These are phyloP conservation scores for Epichloe uncinata DNA, from an alignment of 2,329 filamentous ascomycete species.

Conservation along the genomic window DNA sequence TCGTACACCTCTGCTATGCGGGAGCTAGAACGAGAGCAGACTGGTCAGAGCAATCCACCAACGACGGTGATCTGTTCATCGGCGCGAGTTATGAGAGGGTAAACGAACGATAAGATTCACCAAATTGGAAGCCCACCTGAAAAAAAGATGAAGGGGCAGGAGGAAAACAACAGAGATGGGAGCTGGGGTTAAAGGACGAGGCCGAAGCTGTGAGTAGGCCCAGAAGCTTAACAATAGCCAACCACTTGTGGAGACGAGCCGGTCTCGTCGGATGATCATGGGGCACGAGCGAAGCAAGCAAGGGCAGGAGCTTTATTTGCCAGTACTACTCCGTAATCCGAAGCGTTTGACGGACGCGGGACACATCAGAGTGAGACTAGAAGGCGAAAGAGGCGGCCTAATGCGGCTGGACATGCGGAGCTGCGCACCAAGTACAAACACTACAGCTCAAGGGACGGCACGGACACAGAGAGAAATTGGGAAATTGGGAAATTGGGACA, in stretches of 20 bases:
- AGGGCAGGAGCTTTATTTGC: background rate
- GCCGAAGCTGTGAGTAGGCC: background rate
- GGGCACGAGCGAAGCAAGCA: constrained; percentile 1
- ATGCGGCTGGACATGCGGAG: constrained; percentile 1
- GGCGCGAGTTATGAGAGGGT: background rate
- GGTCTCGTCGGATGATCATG: constrained; percentile 5
- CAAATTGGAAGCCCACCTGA: background rate
- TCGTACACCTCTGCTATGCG: background rate
- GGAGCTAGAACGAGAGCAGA: background rate
- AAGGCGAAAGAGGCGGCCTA: background rate
- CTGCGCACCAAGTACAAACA: constrained; percentile 3
- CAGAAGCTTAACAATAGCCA: constrained; percentile 2
- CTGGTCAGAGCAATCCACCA: background rate
- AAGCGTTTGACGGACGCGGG: background rate
- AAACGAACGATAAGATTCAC: background rate
- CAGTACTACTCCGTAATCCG: background rate
- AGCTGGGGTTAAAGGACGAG: background rate
- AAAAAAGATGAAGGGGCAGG: background rate
- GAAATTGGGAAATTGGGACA: background rate
- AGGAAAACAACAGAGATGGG: background rate
- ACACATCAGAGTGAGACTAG: background rate
- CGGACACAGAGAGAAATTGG: constrained; percentile 1
- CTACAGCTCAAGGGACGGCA: constrained; percentile 4
- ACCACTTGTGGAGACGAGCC: constrained; percentile 3
- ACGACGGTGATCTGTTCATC: background rate